Percentiles rank a stretch among this genome's conserved stretches.
Evolutionary conservation across 768 basidiomycete genomes (phyloP).

Genomic region (Naganishia randhawae): DNA sequence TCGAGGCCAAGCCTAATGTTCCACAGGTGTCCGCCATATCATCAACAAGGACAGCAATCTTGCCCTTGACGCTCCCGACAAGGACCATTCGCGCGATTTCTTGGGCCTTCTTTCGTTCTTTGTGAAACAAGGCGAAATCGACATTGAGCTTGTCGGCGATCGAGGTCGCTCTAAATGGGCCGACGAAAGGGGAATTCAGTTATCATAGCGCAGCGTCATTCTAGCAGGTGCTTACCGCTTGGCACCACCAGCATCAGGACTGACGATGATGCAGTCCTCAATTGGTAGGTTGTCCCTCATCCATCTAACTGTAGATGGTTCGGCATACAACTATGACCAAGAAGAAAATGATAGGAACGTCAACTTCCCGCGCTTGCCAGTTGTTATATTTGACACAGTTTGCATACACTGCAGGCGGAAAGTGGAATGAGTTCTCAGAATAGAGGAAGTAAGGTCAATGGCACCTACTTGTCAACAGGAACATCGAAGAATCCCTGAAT

Average conservation of each 20-base stretch:
- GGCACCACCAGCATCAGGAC: conserved; percentile 97
- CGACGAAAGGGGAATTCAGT: background rate
- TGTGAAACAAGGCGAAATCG: conserved; percentile 98
- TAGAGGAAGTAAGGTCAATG: background rate
- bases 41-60: conserved; percentile 93
- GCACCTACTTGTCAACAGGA: conserved; percentile 85
- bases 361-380: background rate
- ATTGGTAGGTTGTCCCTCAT: conserved; percentile 84
- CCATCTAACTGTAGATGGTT: conserved; percentile 89
- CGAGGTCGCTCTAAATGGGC: conserved; percentile 73
- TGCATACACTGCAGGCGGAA: background rate
- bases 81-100: conserved; percentile 62
- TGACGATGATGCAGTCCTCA: conserved; percentile 88
- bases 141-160: conserved; percentile 94
- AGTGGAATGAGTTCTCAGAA: background rate
- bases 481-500: conserved; percentile 99
- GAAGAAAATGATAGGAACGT: background rate
- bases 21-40: conserved; percentile 97
- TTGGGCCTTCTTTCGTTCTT: conserved; percentile 79
- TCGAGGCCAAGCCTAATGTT: conserved; percentile 79
- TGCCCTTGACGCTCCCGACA: conserved; percentile 89
- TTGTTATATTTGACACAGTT: too few relatives aligned
- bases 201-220: background rate
- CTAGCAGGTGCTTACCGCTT: conserved; percentile 65
- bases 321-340: conserved; percentile 68